phyloP scores from a whole-genome alignment of 208 protist species.

The Acanthamoeba castellanii region DNA sequence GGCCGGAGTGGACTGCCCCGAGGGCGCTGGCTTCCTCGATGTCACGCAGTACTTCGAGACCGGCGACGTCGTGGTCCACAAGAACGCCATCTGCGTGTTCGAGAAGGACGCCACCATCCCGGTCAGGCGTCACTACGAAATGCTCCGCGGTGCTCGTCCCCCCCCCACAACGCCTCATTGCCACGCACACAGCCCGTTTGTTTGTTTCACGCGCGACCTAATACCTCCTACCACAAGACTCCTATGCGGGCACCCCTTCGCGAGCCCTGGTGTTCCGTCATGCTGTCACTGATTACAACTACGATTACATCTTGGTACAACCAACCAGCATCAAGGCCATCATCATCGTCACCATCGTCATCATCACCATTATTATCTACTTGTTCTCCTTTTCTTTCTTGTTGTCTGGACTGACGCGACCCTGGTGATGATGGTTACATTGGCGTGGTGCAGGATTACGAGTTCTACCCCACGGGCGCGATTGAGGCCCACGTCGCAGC shows the following conservation, averaged over 20 bases:
- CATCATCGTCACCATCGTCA: too few species aligned
- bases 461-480: background rate
- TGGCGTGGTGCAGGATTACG: background rate
- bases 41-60: background rate
- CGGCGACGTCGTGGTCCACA: background rate
- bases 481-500: background rate
- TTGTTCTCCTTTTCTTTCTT: too few species aligned
- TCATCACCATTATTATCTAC: too few species aligned
- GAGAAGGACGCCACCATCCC: background rate
- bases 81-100: slow-evolving; percentile 45
- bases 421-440: background rate
- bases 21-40: background rate
- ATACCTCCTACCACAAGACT: background rate
- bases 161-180: too few species aligned
- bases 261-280: background rate
- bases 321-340: too few species aligned
- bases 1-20: slow-evolving; percentile 16
- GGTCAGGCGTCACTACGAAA: background rate
- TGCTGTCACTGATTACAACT: background rate
- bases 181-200: background rate
- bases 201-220: background rate
- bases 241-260: background rate
- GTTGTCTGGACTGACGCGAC: too few species aligned
- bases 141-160: background rate
- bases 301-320: background rate